Evolutionary conservation across 805 yeast genomes (phyloP), one percentile per base, ranked within the genome.

Genomic region (Lachancea kluyveri): DNA sequence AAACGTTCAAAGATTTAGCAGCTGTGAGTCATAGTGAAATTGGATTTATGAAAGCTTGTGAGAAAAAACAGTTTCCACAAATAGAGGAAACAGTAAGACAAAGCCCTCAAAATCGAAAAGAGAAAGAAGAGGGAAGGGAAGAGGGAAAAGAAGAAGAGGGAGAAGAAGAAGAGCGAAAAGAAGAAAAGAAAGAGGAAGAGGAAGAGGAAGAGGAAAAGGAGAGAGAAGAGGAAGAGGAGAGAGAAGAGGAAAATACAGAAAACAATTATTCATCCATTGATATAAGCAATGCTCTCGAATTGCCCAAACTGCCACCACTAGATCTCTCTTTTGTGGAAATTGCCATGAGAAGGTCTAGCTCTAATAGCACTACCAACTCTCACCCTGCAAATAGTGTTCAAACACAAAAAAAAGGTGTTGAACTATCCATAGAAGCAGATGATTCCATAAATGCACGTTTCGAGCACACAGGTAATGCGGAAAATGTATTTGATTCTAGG

Each of bases 111-210:
- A n/a, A 20, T 20, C 8, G 22, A 20, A 9, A 8, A 9, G 22
- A n/a, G n/a, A n/a, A n/a, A n/a, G n/a, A n/a, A n/a, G n/a, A n/a
- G n/a, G n/a, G n/a, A n/a, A n/a, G n/a, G n/a, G n/a, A n/a, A n/a
- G n/a, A n/a, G 22, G n/a, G 8, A 20, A 20, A 8, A 9, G 22
- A 20, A 20, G 22, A 20, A n/a, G n/a, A 20, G 8, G 15, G 17
- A 8, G 12, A 27, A 10, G 13, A 17, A 7, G 24, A 30, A 12
- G 15, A 9, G 17, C 22, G 26, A 14, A 29, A 27, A 20, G 33
- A 29, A 13, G 38, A 33, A 12, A 36, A 39, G 12, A 33, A 37
- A 4, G 25, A 31, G 10, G 26, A 21, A 10, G 35, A 31, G 17
- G 26, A 29, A 23, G 34, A 22, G 13, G 21, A 22, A 10, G 9